A percentile compares a stretch with the other conserved stretches of the same genome.
Evolutionary conservation across 2,329 filamentous ascomycete species (phyloP).

Genomic region (Stagonosporopsis vannaccii): DNA sequence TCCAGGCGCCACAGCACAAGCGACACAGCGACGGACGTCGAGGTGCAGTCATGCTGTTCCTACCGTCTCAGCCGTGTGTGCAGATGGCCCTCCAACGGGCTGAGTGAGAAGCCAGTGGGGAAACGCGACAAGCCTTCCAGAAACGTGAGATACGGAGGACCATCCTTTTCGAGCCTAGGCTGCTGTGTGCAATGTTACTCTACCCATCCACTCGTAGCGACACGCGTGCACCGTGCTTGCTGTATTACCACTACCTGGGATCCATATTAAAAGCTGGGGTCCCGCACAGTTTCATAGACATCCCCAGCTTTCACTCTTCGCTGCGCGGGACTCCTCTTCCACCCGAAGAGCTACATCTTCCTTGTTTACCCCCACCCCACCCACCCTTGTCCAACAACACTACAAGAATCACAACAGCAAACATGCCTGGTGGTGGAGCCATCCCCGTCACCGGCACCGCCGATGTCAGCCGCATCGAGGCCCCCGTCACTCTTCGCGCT

Average conservation of each 20-base stretch:
- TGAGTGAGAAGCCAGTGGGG: constrained; percentile 22
- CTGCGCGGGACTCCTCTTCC: constrained; percentile 33
- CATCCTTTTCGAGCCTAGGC: constrained; percentile 35
- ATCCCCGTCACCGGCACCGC: constrained; percentile 46
- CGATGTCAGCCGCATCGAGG: constrained; percentile 65
- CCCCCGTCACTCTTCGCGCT: constrained; percentile 57
- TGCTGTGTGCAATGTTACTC: constrained; percentile 43
- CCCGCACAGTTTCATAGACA: constrained; percentile 30
- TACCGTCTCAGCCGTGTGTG: constrained; percentile 22
- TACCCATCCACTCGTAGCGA: constrained; percentile 42
- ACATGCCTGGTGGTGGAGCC: constrained; percentile 48
- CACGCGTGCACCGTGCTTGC: constrained; percentile 34
- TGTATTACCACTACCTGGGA: constrained; percentile 39
- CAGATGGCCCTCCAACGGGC: constrained; percentile 8
- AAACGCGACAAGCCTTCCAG: constrained; percentile 38
- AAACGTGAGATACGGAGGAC: constrained; percentile 43
- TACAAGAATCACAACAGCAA: constrained; percentile 25
- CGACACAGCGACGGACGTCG: constrained; percentile 6
- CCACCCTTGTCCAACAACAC: constrained; percentile 15
- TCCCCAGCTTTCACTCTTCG: constrained; percentile 34
- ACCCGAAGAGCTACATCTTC: constrained; percentile 24
- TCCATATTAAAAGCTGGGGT: constrained; percentile 43
- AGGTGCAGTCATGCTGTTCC: constrained; percentile 9
- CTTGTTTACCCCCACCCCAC: constrained; percentile 16
- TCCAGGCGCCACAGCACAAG: constrained; percentile 23